Conservation (phyloP, 2,329 filamentous ascomycete species). For the Curvularia verruculosa region DNA sequence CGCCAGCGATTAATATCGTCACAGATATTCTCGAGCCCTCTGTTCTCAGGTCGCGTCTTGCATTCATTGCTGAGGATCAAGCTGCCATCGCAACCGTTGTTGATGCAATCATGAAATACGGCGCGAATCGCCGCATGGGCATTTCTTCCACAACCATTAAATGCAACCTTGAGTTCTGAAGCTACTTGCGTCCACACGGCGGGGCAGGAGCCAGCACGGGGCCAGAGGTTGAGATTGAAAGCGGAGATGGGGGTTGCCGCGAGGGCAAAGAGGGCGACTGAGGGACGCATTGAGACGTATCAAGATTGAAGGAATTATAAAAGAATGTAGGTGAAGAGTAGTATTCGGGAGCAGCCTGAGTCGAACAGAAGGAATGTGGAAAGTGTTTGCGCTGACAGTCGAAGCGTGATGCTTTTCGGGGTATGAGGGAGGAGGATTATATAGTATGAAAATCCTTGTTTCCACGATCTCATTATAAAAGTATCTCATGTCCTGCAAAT, state of each 20-base stretch:
- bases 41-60: neutral
- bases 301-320: neutral
- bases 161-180: neutral
- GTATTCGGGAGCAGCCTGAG: neutral
- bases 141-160: neutral
- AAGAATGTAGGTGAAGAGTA: neutral
- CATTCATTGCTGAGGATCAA: neutral
- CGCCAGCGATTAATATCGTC: neutral
- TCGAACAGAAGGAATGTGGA: neutral
- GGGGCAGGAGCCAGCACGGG: neutral
- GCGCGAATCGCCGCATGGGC: neutral
- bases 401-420: neutral
- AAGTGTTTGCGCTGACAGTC: neutral
- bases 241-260: neutral
- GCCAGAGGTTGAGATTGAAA: neutral
- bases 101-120: neutral
- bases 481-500: neutral
- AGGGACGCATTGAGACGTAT: neutral
- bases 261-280: neutral
- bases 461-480: neutral
- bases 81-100: neutral
- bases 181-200: neutral
- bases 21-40: neutral
- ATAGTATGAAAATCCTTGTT: neutral
- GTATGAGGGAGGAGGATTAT: neutral